Evolutionary conservation across 306 rosid genomes (phyloP).

Genomic region (Oemleria cerasiformis): DNA sequence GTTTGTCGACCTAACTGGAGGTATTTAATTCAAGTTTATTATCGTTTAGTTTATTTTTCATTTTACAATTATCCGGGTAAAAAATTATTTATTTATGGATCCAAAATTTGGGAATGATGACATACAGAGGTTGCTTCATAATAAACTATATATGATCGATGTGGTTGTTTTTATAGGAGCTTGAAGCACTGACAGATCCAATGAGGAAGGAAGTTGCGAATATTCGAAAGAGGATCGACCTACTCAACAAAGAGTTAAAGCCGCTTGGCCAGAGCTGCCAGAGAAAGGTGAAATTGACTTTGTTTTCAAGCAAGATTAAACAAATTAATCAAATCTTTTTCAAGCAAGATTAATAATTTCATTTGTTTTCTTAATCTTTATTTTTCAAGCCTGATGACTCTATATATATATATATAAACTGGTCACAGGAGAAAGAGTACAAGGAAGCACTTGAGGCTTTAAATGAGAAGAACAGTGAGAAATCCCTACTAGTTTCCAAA

Average conservation of each 20-base stretch:
- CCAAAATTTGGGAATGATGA: not conserved
- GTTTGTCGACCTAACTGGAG: too few relatives aligned
- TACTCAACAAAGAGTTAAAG: constrained; percentile 79
- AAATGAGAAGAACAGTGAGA: constrained; percentile 82
- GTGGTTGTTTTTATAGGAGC: constrained; percentile 45
- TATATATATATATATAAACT: not conserved
- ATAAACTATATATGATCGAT: not conserved
- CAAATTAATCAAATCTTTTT: too few relatives aligned
- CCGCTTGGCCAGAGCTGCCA: constrained; percentile 84
- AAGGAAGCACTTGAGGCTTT: constrained; percentile 82
- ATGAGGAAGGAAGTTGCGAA: constrained; percentile 71
- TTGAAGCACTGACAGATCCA: constrained; percentile 84
- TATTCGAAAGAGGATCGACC: constrained; percentile 79
- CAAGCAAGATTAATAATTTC: too few relatives aligned
- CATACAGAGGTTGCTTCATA: not conserved
- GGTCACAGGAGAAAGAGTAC: constrained; percentile 81
- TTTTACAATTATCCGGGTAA: too few relatives aligned
- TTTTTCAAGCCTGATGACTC: not conserved
- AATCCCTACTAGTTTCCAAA: constrained; percentile 47
- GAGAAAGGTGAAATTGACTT: constrained; percentile 55
- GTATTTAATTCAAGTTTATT: too few relatives aligned
- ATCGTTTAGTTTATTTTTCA: too few relatives aligned
- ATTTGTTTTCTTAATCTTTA: too few relatives aligned
- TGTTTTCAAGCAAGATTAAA: too few relatives aligned
- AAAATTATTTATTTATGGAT: not conserved